phyloP scores from a whole-genome alignment of 2,329 filamentous ascomycete genomes.

The Fusarium lateritium region DNA sequence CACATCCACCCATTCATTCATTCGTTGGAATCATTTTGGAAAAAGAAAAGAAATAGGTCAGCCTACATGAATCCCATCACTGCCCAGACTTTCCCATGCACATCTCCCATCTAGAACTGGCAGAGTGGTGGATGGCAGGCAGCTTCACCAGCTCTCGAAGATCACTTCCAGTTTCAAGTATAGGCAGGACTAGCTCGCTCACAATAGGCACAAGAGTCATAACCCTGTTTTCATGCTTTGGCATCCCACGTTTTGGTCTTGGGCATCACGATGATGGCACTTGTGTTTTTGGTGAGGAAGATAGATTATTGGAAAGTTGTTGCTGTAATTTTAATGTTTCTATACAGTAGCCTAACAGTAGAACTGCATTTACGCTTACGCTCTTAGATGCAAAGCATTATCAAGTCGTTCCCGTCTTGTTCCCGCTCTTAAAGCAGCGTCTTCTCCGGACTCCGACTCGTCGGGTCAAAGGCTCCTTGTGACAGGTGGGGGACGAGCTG shows the following conservation, averaged over 20 bases:
- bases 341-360: neutral
- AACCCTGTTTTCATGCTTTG: constrained; percentile 10
- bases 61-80: constrained; percentile 7
- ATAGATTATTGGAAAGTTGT: too few relatives aligned
- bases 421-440: constrained; percentile 7
- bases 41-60: constrained; percentile 24
- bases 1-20: constrained; percentile 1
- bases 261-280: constrained; percentile 7
- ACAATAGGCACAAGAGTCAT: neutral
- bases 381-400: too few relatives aligned
- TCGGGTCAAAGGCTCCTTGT: constrained; percentile 17
- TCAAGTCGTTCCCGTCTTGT: neutral
- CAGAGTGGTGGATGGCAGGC: constrained; percentile 13
- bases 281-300: neutral
- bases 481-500: constrained; percentile 8
- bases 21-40: constrained; percentile 13
- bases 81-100: constrained; percentile 23
- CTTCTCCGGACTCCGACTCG: neutral
- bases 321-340: too few relatives aligned
- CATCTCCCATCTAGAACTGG: constrained; percentile 8
- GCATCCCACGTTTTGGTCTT: constrained; percentile 12
- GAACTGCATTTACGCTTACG: neutral
- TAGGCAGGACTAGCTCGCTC: constrained; percentile 1
- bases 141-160: constrained; percentile 21
- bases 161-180: constrained; percentile 33